Evolutionary conservation across 805 yeast genomes (phyloP).

Genomic region (Ogataea parapolymorpha): DNA sequence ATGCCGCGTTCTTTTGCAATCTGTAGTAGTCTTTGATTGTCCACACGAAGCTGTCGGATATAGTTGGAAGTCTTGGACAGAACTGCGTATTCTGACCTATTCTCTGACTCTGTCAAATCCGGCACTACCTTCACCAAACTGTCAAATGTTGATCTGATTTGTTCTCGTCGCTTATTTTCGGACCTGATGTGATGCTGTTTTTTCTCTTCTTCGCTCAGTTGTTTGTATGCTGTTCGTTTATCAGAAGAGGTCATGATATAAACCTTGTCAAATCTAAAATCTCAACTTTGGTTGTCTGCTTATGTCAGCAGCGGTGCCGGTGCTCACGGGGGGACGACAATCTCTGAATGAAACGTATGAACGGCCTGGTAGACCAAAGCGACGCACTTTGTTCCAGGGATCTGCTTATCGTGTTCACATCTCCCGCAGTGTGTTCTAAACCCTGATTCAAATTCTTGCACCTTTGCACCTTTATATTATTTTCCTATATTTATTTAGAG

Average conservation of each 20-base stretch:
- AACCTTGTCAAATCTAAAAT: neutral
- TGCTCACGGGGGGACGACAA: too few relatives aligned
- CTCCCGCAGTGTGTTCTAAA: too few relatives aligned
- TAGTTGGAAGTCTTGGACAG: constrained; percentile 55
- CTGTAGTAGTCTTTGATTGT: constrained; percentile 44
- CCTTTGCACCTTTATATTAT: too few relatives aligned
- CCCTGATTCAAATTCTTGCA: too few relatives aligned
- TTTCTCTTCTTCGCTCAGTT: constrained; percentile 32
- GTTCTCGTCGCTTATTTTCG: constrained; percentile 83
- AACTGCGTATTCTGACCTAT: constrained; percentile 76
- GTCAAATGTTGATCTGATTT: constrained; percentile 80
- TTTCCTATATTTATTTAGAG: too few relatives aligned
- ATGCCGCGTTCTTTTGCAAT: constrained; percentile 38
- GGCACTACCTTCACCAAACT: constrained; percentile 75
- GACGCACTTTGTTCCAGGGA: too few relatives aligned
- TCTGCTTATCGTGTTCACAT: too few relatives aligned
- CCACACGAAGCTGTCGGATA: constrained; percentile 46
- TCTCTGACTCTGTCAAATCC: constrained; percentile 60
- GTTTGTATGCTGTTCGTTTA: constrained; percentile 11
- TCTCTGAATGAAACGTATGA: too few relatives aligned
- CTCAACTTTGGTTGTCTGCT: neutral
- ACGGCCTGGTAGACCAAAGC: too few relatives aligned
- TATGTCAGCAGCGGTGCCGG: neutral
- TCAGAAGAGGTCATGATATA: constrained; percentile 6
- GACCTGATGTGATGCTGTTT: constrained; percentile 40